Evolutionary conservation across 208 protist genomes (phyloP).

Genomic region (Entamoeba histolytica): DNA sequence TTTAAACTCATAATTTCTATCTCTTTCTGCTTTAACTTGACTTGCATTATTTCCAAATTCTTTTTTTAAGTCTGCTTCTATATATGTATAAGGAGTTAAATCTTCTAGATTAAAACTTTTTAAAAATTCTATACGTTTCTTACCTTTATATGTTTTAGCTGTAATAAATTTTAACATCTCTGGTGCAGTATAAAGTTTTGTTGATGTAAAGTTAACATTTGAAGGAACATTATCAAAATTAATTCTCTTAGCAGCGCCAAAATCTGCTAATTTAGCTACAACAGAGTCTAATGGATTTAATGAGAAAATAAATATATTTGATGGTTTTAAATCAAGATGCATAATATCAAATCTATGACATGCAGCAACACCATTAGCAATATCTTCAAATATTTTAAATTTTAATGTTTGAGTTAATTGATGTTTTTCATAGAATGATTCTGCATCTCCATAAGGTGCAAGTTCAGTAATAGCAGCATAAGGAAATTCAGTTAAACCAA

Average conservation of each 20-base stretch:
- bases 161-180: not conserved
- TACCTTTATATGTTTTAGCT: not conserved
- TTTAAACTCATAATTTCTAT: not conserved
- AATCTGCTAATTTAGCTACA: not conserved
- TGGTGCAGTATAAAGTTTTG: not conserved
- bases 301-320: not conserved
- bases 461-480: not conserved
- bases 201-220: not conserved
- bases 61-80: not conserved
- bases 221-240: not conserved
- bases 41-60: not conserved
- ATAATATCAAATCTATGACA: not conserved
- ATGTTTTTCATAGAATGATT: not conserved
- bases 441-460: not conserved
- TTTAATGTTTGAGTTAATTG: not conserved
- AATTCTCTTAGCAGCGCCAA: not conserved
- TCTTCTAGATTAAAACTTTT: not conserved
- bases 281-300: not conserved
- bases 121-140: not conserved
- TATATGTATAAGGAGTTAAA: not conserved
- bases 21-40: not conserved
- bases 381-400: not conserved
- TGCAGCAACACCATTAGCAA: not conserved
- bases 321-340: not conserved
- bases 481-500: not conserved